Conservation (phyloP, 805 yeast species). For the Kazachstania psychrophila region DNA sequence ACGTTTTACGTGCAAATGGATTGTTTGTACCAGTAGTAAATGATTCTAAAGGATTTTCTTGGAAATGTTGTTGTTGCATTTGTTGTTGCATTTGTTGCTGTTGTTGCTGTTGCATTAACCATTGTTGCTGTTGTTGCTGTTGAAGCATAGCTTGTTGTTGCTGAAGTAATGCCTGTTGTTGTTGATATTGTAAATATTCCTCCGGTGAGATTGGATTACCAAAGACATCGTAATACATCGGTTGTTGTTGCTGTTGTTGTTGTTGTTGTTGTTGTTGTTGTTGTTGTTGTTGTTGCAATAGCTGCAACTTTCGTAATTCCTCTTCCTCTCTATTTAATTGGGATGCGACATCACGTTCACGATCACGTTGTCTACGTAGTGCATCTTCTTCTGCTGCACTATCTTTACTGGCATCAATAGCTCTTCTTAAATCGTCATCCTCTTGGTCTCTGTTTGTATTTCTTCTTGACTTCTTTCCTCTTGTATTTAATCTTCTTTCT, state of each 20-base stretch:
- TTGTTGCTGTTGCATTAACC: constrained; percentile 30
- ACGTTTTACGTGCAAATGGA: constrained; percentile 49
- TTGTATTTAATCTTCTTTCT: constrained; percentile 45
- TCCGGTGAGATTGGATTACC: constrained; percentile 32
- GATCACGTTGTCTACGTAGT: constrained; percentile 34
- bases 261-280: constrained; percentile 13
- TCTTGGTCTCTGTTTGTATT: constrained; percentile 27
- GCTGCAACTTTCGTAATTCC: constrained; percentile 23
- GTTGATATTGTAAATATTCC: constrained; percentile 29
- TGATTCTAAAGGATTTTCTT: constrained; percentile 18
- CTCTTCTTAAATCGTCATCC: constrained; percentile 72
- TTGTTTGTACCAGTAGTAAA: constrained; percentile 65
- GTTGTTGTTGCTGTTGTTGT: constrained; percentile 20
- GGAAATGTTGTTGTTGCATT: neutral
- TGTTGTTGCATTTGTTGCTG: constrained; percentile 39
- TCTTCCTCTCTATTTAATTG: constrained; percentile 26
- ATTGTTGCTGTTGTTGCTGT: constrained; percentile 20
- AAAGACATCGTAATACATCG: constrained; percentile 28
- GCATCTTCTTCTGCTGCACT: constrained; percentile 81
- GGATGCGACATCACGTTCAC: constrained; percentile 22
- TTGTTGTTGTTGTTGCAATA: constrained; percentile 21
- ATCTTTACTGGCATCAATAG: constrained; percentile 65
- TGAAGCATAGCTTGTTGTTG: constrained; percentile 22
- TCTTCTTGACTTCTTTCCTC: constrained; percentile 15
- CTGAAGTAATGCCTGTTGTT: constrained; percentile 25